Evolutionary conservation across 129 eudicot species (phyloP).

Genomic region (Silybum marianum): DNA sequence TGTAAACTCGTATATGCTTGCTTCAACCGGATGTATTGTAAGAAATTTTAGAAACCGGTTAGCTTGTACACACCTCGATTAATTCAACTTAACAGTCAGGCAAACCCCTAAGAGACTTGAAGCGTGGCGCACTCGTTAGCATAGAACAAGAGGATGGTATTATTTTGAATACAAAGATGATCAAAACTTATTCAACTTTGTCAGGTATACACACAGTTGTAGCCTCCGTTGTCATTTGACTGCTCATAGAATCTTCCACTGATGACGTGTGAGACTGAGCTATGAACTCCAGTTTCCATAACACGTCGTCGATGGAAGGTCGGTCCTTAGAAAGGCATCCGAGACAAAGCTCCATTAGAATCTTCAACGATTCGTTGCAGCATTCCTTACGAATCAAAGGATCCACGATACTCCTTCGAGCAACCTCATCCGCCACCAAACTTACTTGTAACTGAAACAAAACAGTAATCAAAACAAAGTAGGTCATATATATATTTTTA

Average conservation of each 20-base stretch:
- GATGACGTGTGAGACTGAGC: conserved; percentile 54
- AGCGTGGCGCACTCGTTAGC: neutral
- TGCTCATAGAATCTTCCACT: conserved; percentile 17
- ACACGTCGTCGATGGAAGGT: conserved; percentile 64
- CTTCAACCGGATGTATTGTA: no score
- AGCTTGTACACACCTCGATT: no score
- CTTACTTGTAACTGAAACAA: conserved; percentile 49
- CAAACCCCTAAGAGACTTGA: neutral
- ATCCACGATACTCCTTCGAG: conserved; percentile 57
- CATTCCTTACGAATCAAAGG: conserved; percentile 52
- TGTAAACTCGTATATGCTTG: no score
- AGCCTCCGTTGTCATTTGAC: neutral
- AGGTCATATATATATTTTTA: neutral
- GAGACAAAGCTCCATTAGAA: conserved; percentile 56
- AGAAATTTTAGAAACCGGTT: no score
- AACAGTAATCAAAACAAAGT: neutral
- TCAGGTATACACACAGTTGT: conserved; percentile 8
- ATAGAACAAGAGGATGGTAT: neutral
- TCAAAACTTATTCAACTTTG: conserved; percentile 5
- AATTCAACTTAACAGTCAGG: no score
- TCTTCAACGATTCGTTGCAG: conserved; percentile 53
- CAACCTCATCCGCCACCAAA: conserved; percentile 47
- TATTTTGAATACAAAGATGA: neutral
- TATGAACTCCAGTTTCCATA: conserved; percentile 77
- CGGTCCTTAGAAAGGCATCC: conserved; percentile 49